phyloP scores from a whole-genome alignment of 2,329 filamentous ascomycete genomes.

The Teratosphaeria gauchensis region DNA sequence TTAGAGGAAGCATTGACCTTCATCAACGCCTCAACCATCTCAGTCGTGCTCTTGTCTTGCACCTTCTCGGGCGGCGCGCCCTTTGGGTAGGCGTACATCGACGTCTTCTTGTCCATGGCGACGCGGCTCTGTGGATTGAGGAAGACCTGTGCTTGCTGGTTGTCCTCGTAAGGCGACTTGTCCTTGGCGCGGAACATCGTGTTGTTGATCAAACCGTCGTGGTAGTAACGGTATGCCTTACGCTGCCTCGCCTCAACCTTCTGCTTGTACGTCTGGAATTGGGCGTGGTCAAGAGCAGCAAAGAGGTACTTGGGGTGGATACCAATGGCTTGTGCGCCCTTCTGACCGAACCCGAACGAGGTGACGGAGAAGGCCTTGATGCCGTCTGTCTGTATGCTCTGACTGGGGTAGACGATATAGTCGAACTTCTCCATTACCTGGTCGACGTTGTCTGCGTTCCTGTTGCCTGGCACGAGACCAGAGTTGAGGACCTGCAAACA shows the following conservation, averaged over 20 bases:
- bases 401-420: conserved; percentile 93
- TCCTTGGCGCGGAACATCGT: conserved; percentile 92
- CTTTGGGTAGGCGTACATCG: conserved; percentile 62
- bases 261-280: conserved; percentile 69
- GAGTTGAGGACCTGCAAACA: conserved; percentile 90
- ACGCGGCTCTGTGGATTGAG: conserved; percentile 91
- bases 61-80: conserved; percentile 58
- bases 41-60: conserved; percentile 59
- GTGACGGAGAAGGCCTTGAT: conserved; percentile 98
- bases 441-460: conserved; percentile 96
- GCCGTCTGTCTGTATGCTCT: conserved; percentile 91
- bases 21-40: conserved; percentile 68
- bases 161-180: conserved; percentile 79
- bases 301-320: conserved; percentile 95
- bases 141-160: conserved; percentile 77
- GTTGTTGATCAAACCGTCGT: conserved; percentile 97
- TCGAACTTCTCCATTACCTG: conserved; percentile 95
- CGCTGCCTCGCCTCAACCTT: conserved; percentile 93
- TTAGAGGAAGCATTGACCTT: conserved; percentile 46
- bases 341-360: conserved; percentile 98
- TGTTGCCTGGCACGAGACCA: conserved; percentile 90
- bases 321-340: conserved; percentile 94
- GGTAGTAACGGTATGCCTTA: conserved; percentile 98
- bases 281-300: conserved; percentile 79
- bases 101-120: conserved; percentile 73